These are phyloP conservation scores for Breynia disticha DNA, from an alignment of 441 rosid genomes.

Conservation along the genomic window DNA sequence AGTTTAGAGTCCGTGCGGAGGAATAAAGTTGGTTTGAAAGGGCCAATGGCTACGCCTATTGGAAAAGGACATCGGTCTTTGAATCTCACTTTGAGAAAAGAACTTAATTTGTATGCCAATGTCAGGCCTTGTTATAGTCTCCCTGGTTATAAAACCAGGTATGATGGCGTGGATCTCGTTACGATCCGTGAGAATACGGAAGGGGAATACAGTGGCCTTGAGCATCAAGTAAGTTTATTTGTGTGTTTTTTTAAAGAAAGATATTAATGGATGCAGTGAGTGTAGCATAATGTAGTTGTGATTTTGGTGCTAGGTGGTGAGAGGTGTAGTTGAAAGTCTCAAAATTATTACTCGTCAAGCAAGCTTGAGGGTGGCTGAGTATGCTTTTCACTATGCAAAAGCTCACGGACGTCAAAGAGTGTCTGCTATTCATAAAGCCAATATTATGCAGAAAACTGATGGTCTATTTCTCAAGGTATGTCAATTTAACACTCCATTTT, in stretches of 20 bases:
- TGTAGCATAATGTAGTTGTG: neutral
- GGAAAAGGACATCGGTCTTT: slow-evolving; percentile 98
- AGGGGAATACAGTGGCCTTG: slow-evolving; percentile 99
- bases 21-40: slow-evolving; percentile 84
- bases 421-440: slow-evolving; percentile 96
- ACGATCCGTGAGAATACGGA: slow-evolving; percentile 97
- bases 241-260: neutral
- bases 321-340: slow-evolving; percentile 96
- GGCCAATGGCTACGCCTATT: slow-evolving; percentile 99
- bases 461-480: slow-evolving; percentile 92
- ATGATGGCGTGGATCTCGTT: slow-evolving; percentile 80
- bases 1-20: slow-evolving; percentile 80
- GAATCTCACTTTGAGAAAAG: slow-evolving; percentile 90
- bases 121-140: slow-evolving; percentile 97
- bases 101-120: slow-evolving; percentile 85
- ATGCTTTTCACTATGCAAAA: slow-evolving; percentile 93
- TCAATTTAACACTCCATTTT: neutral
- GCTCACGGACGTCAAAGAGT: slow-evolving; percentile 88
- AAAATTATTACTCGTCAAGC: slow-evolving; percentile 93
- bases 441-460: slow-evolving; percentile 98
- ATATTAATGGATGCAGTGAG: neutral
- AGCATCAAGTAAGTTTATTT: slow-evolving; percentile 69
- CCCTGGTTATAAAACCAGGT: slow-evolving; percentile 86
- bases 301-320: slow-evolving; percentile 58
- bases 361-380: slow-evolving; percentile 95